Evolutionary conservation across 2,329 filamentous ascomycete genomes (phyloP), one percentile per base, ranked within the genome.

Genomic region (Fusarium sp.): DNA sequence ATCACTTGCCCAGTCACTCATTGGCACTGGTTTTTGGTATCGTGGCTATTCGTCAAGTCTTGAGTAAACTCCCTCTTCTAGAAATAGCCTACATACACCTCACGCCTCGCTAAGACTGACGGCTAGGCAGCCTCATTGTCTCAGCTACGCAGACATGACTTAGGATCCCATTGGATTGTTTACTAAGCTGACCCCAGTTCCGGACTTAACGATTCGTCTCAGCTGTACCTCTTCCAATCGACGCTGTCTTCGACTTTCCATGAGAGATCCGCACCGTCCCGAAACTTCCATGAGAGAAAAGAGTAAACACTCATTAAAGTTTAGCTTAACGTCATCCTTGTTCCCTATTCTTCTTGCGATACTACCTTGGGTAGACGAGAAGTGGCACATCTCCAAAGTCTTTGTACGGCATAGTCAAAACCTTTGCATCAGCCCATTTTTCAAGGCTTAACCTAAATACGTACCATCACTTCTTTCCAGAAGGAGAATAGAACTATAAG

Each of bases 391-490:
- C 46, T 52, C 15, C 30, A 22, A 26, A 62, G 26, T 13, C 24
- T 49, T 24, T 44, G 35, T 37, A 17, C 17, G 5, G 35, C n/a
- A 37, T 17, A 37, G n/a, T 5, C n/a, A 19, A n/a, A 4, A 56
- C 59, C 53, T 58, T 58, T 72, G 56, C 67, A 73, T 73, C 71
- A 71, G 64, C 67, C 71, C 71, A 73, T 69, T 67, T 43, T 56
- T 58, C 50, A 71, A 62, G 60, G 45, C 53, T 58, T 56, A 37
- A 49, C 45, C 48, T 45, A 35, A 45, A 51, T 56, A 28, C 50
- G 35, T 37, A 37, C n/a, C n/a, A 5, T n/a, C 49, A 47, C 56
- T 59, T 49, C 51, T 58, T 72, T 72, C 70, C 67, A 72, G 70
- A 72, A 70, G 63, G 24, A 55, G 66, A 39, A 71, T 71, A 66